Base-by-base conservation (phyloP, 2,329 filamentous ascomycete species). In the Aspergillus thermomutatus region DNA sequence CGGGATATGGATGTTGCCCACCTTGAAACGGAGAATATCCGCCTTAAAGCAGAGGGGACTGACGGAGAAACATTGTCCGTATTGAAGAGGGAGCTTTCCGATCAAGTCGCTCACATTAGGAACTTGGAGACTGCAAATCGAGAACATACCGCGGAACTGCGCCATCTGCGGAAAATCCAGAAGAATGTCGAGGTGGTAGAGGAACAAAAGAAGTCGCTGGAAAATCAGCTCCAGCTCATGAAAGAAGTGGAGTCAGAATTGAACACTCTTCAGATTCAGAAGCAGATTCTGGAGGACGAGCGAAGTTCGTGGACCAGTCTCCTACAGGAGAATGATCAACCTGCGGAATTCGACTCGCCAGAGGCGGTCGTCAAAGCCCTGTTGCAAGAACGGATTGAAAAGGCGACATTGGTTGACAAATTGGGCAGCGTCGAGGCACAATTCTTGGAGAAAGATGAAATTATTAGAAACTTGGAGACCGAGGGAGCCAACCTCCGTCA, bases 121-220 rank as follows among this genome's bases (percentile, higher is more conserved):
- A 87, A 85, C 28, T 80, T 99, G 3, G 94, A 99, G 71, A 82
- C 84, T 0, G 85, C 85, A 37, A 96, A 91, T 60, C 83, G 90
- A 25, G 91, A 96, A 50, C 90, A 96, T 68, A 79, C 85, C 14
- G 75, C 82, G 0, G 93, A 99, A 70, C 77, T 99, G 37, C 91
- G 89, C 65, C 88, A 92, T 64, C 82, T 95, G 40, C 87, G 92
- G 14, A 89, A 92, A 63, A 77, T 88, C 3, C 87, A 92, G 71
- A 93, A 90, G 75, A 91, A 90, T n/a, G 87, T 96, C 1, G 91
- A 96, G 68, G 84, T 99, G 2, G 89, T 97, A 0, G 92, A 99
- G 70, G 94, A 99, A 72, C 92, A 99, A 77, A 97, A 97, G 79
- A 83, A 90, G 60, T 85, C 86, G 0, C 77, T 99, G 23, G 88